Percentiles rank a stretch among this genome's conserved stretches.
Evolutionary conservation across 495 filamentous ascomycete genomes (phyloP).

Genomic region (Symbiotaphrina buchneri): DNA sequence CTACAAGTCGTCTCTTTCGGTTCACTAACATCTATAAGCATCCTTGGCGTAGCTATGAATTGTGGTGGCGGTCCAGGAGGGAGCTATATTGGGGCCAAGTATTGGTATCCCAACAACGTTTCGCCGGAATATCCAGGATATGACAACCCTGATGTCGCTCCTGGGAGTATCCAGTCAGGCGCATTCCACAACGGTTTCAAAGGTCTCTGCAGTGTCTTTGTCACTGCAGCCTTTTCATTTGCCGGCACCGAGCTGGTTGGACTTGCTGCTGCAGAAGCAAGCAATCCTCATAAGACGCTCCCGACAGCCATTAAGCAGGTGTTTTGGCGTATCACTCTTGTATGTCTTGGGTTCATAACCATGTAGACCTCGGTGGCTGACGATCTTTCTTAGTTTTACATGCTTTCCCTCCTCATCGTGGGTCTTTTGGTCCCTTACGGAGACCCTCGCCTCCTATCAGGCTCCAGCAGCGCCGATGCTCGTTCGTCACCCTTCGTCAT

Average conservation of each 20-base stretch:
- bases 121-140: no score
- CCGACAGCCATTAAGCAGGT: slow-evolving; percentile 82
- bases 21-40: slow-evolving; percentile 18
- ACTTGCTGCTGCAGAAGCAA: slow-evolving; percentile 69
- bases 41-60: slow-evolving; percentile 60
- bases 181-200: slow-evolving; percentile 90
- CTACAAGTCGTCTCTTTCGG: no score
- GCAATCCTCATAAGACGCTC: slow-evolving; percentile 67
- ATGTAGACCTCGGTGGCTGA: no score
- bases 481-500: slow-evolving; percentile 78
- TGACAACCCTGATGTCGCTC: no score
- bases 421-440: slow-evolving; percentile 55
- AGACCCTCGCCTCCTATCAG: slow-evolving; percentile 30
- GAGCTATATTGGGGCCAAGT: slow-evolving; percentile 63
- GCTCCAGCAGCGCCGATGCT: slow-evolving; percentile 31
- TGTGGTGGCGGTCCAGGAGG: slow-evolving; percentile 54
- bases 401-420: slow-evolving; percentile 49
- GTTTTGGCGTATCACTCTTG: slow-evolving; percentile 82
- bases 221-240: slow-evolving; percentile 83
- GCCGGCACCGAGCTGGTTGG: slow-evolving; percentile 88
- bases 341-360: slow-evolving; percentile 13
- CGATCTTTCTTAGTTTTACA: slow-evolving; percentile 33
- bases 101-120: slow-evolving; percentile 48
- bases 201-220: slow-evolving; percentile 80
- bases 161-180: no score